These are phyloP conservation scores for Fusarium sp. DNA, from an alignment of 2,329 filamentous ascomycete species.

Conservation along the genomic window DNA sequence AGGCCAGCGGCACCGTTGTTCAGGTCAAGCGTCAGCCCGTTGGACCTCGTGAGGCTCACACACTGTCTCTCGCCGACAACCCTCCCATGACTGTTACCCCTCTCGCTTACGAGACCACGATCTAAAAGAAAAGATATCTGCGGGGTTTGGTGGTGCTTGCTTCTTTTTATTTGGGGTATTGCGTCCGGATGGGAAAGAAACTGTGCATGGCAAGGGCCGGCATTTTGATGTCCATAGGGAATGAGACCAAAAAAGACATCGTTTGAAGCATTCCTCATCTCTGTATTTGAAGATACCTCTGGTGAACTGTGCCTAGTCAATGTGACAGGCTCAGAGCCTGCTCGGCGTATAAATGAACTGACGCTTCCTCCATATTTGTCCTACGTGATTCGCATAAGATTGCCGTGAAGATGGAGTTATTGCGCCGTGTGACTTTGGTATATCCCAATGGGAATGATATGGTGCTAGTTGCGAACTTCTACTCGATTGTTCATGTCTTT, in stretches of 20 bases:
- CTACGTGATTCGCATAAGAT: not conserved
- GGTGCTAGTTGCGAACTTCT: too few species aligned
- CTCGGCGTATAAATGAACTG: constrained; percentile 26
- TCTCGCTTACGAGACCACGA: constrained; percentile 97
- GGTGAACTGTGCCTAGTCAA: constrained; percentile 37
- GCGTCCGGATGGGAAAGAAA: constrained; percentile 60
- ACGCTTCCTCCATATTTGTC: constrained; percentile 1
- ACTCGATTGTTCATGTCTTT: too few species aligned
- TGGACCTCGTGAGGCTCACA: constrained; percentile 83
- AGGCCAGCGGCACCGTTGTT: constrained; percentile 87
- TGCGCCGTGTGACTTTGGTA: not conserved
- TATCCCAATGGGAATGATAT: not conserved
- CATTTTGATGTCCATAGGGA: constrained; percentile 58
- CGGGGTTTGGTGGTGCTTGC: constrained; percentile 51
- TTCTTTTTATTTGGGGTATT: constrained; percentile 60
- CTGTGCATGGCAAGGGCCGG: constrained; percentile 60
- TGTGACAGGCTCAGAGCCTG: constrained; percentile 11
- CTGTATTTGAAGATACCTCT: constrained; percentile 42
- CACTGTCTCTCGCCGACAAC: constrained; percentile 84
- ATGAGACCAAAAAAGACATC: constrained; percentile 56
- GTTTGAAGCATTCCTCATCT: constrained; percentile 44
- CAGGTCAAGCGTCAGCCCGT: constrained; percentile 92
- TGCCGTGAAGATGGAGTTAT: not conserved
- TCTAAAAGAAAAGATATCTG: constrained; percentile 71
- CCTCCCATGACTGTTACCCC: constrained; percentile 91